Evolutionary conservation across 2,329 filamentous ascomycete species (phyloP).

Genomic region (Cylindrodendrum hubeiense): DNA sequence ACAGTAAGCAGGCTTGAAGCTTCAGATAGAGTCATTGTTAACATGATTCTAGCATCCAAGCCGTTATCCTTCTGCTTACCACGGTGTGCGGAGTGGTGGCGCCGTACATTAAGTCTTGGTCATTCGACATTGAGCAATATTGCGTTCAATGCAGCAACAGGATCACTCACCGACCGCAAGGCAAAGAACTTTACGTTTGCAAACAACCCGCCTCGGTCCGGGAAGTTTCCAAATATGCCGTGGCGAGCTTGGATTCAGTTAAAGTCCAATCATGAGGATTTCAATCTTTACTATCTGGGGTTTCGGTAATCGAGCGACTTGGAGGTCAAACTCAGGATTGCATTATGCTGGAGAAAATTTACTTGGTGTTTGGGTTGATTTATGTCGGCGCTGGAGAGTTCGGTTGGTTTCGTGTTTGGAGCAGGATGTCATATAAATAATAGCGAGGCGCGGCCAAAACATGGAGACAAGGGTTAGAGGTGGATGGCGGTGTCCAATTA

Average conservation of each 20-base stretch:
- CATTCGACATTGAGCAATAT: conserved; percentile 24
- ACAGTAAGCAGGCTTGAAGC: conserved; percentile 4
- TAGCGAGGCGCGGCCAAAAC: no score
- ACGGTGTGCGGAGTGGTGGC: conserved; percentile 17
- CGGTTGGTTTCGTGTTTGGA: no score
- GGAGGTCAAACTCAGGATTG: no score
- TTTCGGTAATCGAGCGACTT: no score
- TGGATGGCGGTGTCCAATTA: no score
- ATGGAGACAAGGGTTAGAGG: no score
- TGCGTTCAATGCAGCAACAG: conserved; percentile 18
- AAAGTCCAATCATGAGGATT: not conserved
- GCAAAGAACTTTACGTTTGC: conserved; percentile 25
- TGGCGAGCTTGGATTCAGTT: not conserved
- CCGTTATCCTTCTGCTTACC: conserved; percentile 12
- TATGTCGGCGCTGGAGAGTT: no score
- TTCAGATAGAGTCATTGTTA: not conserved
- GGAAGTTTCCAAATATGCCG: conserved; percentile 13
- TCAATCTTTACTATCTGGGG: not conserved
- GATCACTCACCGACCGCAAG: conserved; percentile 17
- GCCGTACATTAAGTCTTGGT: conserved; percentile 16
- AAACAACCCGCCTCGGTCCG: conserved; percentile 16
- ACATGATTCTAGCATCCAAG: conserved; percentile 7
- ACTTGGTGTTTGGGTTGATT: no score
- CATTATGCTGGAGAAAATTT: no score
- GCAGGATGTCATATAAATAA: no score